These are phyloP conservation scores for Scheffersomyces spartinae DNA, from an alignment of 805 yeast species.

Conservation along the genomic window DNA sequence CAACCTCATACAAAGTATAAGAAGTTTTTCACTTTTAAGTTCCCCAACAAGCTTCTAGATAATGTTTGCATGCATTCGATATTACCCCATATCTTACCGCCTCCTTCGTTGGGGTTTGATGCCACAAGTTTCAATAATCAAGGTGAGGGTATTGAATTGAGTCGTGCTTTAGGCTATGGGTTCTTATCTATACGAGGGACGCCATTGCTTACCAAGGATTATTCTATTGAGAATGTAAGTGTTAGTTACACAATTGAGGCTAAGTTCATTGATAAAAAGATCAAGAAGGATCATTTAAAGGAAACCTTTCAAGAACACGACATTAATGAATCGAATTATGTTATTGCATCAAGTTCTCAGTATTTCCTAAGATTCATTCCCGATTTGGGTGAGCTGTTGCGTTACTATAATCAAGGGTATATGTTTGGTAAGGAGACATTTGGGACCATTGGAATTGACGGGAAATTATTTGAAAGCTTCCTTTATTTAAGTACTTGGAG, in stretches of 20 bases:
- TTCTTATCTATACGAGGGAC: conserved; percentile 37
- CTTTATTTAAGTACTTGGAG: conserved; percentile 22
- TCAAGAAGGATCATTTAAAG: conserved; percentile 17
- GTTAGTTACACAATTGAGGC: conserved; percentile 43
- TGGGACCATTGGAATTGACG: conserved; percentile 22
- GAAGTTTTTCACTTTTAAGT: conserved; percentile 46
- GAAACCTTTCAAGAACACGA: conserved; percentile 20
- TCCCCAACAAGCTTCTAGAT: conserved; percentile 44
- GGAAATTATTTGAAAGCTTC: conserved; percentile 16
- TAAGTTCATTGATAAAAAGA: conserved; percentile 37
- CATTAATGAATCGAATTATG: conserved; percentile 26
- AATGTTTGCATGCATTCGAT: conserved; percentile 36
- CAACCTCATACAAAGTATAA: conserved; percentile 40
- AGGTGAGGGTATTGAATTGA: conserved; percentile 22
- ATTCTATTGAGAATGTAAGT: conserved; percentile 30
- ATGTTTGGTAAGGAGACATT: conserved; percentile 16
- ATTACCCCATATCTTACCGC: conserved; percentile 28
- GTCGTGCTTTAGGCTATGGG: conserved; percentile 43
- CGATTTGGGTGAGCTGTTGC: conserved; percentile 18
- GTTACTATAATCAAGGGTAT: conserved; percentile 13
- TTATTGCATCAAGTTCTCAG: conserved; percentile 22
- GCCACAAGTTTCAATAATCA: conserved; percentile 21
- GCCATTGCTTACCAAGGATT: conserved; percentile 41
- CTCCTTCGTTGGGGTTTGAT: conserved; percentile 33
- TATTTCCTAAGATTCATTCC: conserved; percentile 30